These are phyloP conservation scores for Diaporthe vexans DNA, from an alignment of 2,329 filamentous ascomycete genomes.

Conservation along the genomic window DNA sequence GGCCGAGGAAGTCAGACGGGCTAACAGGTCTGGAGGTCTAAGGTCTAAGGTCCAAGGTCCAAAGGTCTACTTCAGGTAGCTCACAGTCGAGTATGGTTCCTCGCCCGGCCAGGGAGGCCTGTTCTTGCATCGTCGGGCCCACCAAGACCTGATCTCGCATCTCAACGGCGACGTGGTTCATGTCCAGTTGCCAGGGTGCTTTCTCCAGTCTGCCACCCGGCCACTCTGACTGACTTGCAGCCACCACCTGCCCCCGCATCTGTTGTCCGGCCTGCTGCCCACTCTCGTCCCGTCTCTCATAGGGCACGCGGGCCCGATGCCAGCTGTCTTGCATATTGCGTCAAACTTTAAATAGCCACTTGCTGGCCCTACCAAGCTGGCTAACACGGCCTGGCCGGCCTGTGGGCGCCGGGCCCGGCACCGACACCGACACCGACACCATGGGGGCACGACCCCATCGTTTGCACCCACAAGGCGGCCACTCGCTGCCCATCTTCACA, in stretches of 20 bases:
- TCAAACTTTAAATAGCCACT: constrained; percentile 33
- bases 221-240: neutral
- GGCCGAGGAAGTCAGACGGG: constrained; percentile 14
- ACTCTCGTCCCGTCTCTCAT: neutral
- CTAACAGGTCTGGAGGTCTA: neutral
- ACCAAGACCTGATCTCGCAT: constrained; percentile 13
- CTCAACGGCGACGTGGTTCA: constrained; percentile 16
- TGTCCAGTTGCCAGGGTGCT: neutral
- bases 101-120: neutral
- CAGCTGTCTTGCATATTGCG: constrained; percentile 41
- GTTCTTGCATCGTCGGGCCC: neutral
- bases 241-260: constrained; percentile 8
- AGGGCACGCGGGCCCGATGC: constrained; percentile 32
- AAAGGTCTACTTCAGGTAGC: no score
- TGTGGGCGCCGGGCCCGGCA: constrained; percentile 5
- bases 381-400: constrained; percentile 10
- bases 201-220: neutral
- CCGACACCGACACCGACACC: neutral
- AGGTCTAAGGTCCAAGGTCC: no score
- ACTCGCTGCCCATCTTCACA: neutral
- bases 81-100: neutral
- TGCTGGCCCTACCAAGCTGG: neutral
- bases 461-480: neutral
- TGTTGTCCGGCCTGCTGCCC: constrained; percentile 8
- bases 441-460: constrained; percentile 17